Evolutionary conservation across 2,329 filamentous ascomycete species (phyloP).

Genomic region (Monosporascus sp.): DNA sequence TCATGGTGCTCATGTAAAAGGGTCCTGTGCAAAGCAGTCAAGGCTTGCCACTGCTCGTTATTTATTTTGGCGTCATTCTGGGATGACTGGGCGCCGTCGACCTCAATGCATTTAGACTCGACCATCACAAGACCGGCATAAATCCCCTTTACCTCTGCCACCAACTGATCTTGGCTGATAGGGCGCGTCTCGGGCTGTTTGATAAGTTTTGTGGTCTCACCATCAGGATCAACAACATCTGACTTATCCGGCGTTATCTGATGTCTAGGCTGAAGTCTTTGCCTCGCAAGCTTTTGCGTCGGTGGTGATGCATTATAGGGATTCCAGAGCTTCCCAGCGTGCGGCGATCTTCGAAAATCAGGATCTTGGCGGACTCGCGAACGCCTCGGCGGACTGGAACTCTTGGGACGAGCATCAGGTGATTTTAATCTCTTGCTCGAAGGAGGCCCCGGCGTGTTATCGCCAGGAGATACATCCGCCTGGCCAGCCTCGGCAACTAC

Average conservation of each 20-base stretch:
- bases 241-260: neutral
- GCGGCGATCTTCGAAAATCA: neutral
- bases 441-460: neutral
- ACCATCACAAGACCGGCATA: conserved; percentile 83
- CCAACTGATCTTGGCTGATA: conserved; percentile 73
- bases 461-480: neutral
- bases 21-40: conserved; percentile 77
- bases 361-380: neutral
- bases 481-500: neutral
- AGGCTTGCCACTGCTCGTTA: conserved; percentile 74
- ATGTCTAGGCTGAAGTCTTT: neutral
- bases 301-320: neutral
- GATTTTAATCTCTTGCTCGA: neutral
- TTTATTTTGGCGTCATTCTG: conserved; percentile 40
- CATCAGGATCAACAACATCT: conserved; percentile 9
- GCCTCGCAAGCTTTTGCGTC: neutral
- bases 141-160: conserved; percentile 76
- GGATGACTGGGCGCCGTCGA: conserved; percentile 59
- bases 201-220: conserved; percentile 14
- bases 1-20: conserved; percentile 79
- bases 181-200: conserved; percentile 37
- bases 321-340: neutral
- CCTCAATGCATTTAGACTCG: conserved; percentile 80
- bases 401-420: neutral
- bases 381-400: neutral